These are phyloP conservation scores for Schizophyllum commune DNA, from an alignment of 1,284 basidiomycete species.

Conservation along the genomic window DNA sequence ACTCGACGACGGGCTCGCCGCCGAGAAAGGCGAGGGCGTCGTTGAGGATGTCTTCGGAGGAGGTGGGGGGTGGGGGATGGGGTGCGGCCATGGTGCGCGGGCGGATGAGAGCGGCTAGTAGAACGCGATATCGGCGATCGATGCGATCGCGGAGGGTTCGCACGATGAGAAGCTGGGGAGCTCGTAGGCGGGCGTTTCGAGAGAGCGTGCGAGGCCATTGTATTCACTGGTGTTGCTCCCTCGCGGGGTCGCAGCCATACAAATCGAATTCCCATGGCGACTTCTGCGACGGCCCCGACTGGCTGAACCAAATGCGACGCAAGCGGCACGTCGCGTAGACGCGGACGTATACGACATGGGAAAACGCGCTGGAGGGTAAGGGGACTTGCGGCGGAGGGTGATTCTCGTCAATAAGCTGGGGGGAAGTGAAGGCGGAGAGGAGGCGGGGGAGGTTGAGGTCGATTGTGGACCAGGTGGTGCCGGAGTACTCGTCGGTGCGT, in stretches of 20 bases:
- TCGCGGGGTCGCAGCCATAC: conserved; percentile 17
- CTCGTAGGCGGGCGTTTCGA: too few relatives aligned
- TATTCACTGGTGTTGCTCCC: too few relatives aligned
- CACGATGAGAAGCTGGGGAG: too few relatives aligned
- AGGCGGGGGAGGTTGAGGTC: conserved; percentile 53
- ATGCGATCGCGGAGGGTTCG: too few relatives aligned
- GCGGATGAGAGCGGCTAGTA: not conserved
- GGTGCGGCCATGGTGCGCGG: not conserved
- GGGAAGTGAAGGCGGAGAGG: conserved; percentile 56
- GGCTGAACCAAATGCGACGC: conserved; percentile 73
- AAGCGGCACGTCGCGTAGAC: conserved; percentile 79
- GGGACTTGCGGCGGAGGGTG: not conserved
- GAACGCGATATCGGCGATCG: too few relatives aligned
- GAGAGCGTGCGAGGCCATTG: too few relatives aligned
- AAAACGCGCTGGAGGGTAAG: conserved; percentile 53
- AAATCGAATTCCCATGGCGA: conserved; percentile 68
- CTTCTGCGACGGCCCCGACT: conserved; percentile 41
- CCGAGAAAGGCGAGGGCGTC: conserved; percentile 41
- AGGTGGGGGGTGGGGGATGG: not conserved
- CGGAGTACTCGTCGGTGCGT: conserved; percentile 34
- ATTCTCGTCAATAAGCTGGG: conserved; percentile 19
- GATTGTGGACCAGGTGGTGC: conserved; percentile 72
- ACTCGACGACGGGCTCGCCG: conserved; percentile 27
- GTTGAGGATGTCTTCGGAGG: conserved; percentile 37
- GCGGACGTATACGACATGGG: conserved; percentile 62